These are phyloP conservation scores for Trichosporon sp. DNA, from an alignment of 1,284 basidiomycete species.

Conservation along the genomic window DNA sequence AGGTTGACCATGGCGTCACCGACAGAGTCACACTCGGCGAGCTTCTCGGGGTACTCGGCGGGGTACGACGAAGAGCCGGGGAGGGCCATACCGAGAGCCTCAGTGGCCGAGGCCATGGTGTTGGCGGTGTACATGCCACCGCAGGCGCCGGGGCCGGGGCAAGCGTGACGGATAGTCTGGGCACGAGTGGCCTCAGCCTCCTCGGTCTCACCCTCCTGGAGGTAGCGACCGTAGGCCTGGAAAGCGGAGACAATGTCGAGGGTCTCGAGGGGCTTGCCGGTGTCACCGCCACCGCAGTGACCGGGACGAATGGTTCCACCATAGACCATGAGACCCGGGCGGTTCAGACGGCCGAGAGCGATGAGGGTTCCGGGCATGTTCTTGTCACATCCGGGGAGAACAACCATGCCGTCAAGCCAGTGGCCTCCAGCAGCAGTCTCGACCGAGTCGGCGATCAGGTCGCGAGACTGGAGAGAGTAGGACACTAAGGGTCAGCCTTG, in stretches of 20 bases:
- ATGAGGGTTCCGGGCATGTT: conserved; percentile 97
- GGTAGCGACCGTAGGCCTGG: conserved; percentile 88
- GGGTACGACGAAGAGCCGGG: conserved; percentile 95
- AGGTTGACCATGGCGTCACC: conserved; percentile 78
- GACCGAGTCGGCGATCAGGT: conserved; percentile 94
- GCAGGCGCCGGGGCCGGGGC: conserved; percentile 92
- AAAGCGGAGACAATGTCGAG: conserved; percentile 93
- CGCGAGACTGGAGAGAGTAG: conserved; percentile 90
- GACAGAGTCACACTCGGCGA: conserved; percentile 72
- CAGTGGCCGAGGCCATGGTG: conserved; percentile 89
- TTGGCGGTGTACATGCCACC: conserved; percentile 93
- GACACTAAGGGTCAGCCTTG: conserved; percentile 56
- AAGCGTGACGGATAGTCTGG: conserved; percentile 81
- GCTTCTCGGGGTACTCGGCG: conserved; percentile 74
- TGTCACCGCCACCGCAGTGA: conserved; percentile 61
- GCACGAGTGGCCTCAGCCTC: conserved; percentile 76
- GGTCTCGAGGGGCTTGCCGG: conserved; percentile 50
- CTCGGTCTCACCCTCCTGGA: conserved; percentile 78
- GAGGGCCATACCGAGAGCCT: conserved; percentile 90
- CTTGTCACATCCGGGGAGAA: conserved; percentile 93
- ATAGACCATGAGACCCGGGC: conserved; percentile 94
- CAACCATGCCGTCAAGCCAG: conserved; percentile 97
- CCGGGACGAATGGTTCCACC: conserved; percentile 91
- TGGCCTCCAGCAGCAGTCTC: conserved; percentile 96
- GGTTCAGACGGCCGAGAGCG: conserved; percentile 85